Evolutionary conservation across 2,329 filamentous ascomycete genomes (phyloP).

Genomic region (Talaromyces islandicus): DNA sequence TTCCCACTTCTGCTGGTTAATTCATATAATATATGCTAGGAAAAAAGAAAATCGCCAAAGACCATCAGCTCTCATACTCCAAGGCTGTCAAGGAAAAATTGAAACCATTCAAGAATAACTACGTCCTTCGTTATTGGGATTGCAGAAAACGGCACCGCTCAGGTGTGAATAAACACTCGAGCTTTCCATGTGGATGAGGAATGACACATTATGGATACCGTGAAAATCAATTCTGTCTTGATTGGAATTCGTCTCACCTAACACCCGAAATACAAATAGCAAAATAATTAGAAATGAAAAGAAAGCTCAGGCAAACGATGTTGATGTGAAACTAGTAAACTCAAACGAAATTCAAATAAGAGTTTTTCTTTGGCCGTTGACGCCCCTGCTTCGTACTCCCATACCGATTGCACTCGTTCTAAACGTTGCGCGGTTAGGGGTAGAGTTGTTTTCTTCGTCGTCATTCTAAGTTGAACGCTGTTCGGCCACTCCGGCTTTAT

Average conservation of each 20-base stretch:
- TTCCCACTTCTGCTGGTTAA: slow-evolving; percentile 22
- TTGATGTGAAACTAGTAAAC: neutral
- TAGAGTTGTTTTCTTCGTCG: neutral
- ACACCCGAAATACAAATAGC: neutral
- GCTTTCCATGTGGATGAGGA: neutral
- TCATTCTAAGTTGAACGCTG: neutral
- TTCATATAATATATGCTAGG: neutral
- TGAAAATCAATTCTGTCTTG: neutral
- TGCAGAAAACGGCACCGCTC: neutral
- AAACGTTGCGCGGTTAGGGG: neutral
- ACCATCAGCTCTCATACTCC: neutral
- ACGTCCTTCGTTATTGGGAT: neutral
- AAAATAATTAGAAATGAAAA: neutral
- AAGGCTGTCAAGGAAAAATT: neutral
- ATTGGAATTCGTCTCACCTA: neutral
- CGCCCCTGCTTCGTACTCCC: neutral
- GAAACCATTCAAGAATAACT: neutral
- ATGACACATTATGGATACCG: neutral
- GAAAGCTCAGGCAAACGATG: neutral
- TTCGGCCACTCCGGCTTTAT: slow-evolving; percentile 1
- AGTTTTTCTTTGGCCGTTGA: neutral
- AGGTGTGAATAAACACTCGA: neutral
- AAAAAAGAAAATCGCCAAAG: neutral
- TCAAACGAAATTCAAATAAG: neutral
- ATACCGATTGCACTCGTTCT: neutral